Percentiles rank a stretch among this genome's conserved stretches.
These are phyloP conservation scores for Tuber indicum DNA, from an alignment of 495 filamentous ascomycete genomes.

Conservation along the genomic window DNA sequence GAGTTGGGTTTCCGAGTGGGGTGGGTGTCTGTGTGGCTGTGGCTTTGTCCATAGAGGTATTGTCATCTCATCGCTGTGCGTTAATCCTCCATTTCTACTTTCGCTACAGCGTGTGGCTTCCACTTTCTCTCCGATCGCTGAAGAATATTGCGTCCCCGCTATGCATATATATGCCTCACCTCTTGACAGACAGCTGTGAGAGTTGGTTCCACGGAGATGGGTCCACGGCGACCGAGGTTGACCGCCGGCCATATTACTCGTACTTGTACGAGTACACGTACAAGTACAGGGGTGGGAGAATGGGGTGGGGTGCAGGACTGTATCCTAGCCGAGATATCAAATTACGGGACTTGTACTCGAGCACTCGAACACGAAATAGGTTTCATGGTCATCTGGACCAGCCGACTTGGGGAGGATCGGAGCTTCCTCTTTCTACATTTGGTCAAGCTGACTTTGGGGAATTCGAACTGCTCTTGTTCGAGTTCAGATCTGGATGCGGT, in stretches of 20 bases:
- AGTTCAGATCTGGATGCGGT: neutral
- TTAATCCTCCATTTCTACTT: neutral
- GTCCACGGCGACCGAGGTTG: neutral
- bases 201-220: neutral
- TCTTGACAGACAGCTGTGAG: neutral
- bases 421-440: neutral
- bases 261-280: too few species aligned
- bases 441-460: neutral
- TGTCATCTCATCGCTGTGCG: neutral
- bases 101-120: neutral
- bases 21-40: neutral
- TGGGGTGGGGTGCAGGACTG: neutral
- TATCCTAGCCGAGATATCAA: neutral
- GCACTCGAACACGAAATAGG: neutral
- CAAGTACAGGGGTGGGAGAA: neutral
- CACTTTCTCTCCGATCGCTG: neutral
- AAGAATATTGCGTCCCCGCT: neutral
- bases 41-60: neutral
- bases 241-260: neutral
- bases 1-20: neutral
- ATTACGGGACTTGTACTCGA: neutral
- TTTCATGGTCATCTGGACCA: neutral
- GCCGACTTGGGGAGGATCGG: neutral
- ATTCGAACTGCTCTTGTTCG: neutral
- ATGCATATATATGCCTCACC: neutral